Percentiles rank a stretch among this genome's conserved stretches.
These are phyloP conservation scores for Hysterium pulicare DNA, from an alignment of 2,329 filamentous ascomycete genomes.

Conservation along the genomic window DNA sequence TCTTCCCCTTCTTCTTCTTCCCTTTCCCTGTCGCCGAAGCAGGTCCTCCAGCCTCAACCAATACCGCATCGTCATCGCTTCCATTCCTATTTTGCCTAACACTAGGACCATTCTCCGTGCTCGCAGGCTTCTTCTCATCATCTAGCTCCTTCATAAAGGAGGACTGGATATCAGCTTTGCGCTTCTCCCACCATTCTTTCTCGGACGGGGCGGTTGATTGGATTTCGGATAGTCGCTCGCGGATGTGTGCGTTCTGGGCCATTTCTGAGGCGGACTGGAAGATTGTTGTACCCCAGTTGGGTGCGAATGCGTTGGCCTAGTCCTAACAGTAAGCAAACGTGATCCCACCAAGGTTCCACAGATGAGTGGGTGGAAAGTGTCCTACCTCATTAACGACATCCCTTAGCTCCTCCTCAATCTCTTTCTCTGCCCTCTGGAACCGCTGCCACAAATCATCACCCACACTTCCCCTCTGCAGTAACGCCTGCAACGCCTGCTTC, in stretches of 20 bases:
- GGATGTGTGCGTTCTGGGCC: constrained; percentile 74
- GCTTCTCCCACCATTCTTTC: constrained; percentile 90
- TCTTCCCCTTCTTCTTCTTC: constrained; percentile 66
- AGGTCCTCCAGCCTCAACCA: constrained; percentile 65
- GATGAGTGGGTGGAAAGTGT: constrained; percentile 2
- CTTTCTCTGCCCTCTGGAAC: constrained; percentile 88
- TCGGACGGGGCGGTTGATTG: constrained; percentile 69
- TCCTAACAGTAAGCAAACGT: constrained; percentile 14
- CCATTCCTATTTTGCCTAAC: constrained; percentile 22
- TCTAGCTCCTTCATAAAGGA: constrained; percentile 86
- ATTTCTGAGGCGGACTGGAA: constrained; percentile 99
- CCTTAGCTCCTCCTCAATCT: constrained; percentile 92
- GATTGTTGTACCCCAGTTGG: constrained; percentile 89
- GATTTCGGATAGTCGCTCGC: constrained; percentile 71
- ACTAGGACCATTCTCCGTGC: constrained; percentile 3
- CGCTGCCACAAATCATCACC: constrained; percentile 95
- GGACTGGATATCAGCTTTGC: constrained; percentile 66
- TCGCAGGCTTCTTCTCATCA: constrained; percentile 42
- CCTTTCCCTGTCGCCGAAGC: constrained; percentile 43
- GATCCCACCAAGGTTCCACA: not conserved
- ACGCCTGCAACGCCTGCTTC: constrained; percentile 79
- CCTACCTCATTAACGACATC: constrained; percentile 89
- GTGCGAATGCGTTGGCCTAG: constrained; percentile 84
- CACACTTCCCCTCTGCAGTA: constrained; percentile 87
- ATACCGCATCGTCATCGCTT: constrained; percentile 71